Percentiles rank a stretch among this genome's conserved stretches.
phyloP scores from a whole-genome alignment of 164 flowering plant genomes.

The Cinnamomum micranthum region DNA sequence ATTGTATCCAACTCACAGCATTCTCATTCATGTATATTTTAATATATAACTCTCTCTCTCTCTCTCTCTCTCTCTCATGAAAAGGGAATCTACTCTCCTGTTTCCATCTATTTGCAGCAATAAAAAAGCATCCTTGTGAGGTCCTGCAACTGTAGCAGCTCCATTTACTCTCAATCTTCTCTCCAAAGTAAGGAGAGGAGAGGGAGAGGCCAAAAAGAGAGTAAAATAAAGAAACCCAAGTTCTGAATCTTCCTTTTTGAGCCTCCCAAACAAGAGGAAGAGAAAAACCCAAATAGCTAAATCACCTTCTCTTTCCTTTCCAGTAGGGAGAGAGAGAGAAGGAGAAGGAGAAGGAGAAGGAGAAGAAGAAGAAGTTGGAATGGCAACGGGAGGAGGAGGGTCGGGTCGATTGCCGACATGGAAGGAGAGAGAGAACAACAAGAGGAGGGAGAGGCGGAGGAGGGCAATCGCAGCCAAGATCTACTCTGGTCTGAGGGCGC shows the following conservation, averaged over 20 bases:
- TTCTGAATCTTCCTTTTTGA: not conserved
- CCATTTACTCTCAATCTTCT: not conserved
- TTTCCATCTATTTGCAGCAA: too few species aligned
- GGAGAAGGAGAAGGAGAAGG: too few species aligned
- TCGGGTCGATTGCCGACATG: conserved; percentile 81
- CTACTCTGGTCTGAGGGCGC: conserved; percentile 69
- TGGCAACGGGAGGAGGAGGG: conserved; percentile 45
- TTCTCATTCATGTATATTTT: too few species aligned
- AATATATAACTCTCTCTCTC: too few species aligned
- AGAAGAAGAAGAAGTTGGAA: not conserved
- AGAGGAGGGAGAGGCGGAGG: conserved; percentile 87
- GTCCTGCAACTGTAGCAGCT: too few species aligned
- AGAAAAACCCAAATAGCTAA: not conserved
- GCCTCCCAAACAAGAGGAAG: not conserved
- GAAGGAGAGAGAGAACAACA: conserved; percentile 95
- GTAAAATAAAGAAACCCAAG: not conserved
- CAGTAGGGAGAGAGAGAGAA: not conserved
- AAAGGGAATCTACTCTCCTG: too few species aligned
- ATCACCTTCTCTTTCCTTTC: too few species aligned
- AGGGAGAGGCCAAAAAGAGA: not conserved
- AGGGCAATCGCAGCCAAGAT: conserved; percentile 93
- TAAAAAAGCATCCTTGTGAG: too few species aligned
- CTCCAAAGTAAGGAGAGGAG: not conserved
- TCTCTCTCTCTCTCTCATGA: too few species aligned
- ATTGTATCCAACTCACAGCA: too few species aligned